Evolutionary conservation across 352 stramenopile genomes (phyloP).

Genomic region (Pythium aquatile): DNA sequence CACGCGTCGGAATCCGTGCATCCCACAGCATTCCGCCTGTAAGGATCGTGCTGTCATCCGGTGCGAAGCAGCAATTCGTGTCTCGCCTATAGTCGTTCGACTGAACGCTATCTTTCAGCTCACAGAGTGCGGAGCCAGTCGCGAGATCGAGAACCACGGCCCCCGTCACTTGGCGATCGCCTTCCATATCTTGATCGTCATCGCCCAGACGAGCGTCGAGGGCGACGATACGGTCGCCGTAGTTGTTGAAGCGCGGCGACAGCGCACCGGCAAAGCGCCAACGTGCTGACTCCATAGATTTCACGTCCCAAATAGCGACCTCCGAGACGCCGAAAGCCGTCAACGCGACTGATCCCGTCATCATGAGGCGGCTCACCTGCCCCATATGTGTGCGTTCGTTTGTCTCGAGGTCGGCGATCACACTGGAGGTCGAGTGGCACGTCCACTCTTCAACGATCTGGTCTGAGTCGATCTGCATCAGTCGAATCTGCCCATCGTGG

Average conservation of each 20-base stretch:
- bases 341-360: slow-evolving; percentile 53
- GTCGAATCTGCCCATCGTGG: slow-evolving; percentile 61
- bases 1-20: slow-evolving; percentile 57
- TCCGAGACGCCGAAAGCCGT: slow-evolving; percentile 52
- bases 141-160: slow-evolving; percentile 70
- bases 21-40: slow-evolving; percentile 86
- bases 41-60: slow-evolving; percentile 67
- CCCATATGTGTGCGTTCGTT: slow-evolving; percentile 65
- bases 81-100: slow-evolving; percentile 75
- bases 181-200: slow-evolving; percentile 35
- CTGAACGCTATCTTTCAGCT: slow-evolving; percentile 59
- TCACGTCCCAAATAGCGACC: slow-evolving; percentile 76
- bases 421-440: slow-evolving; percentile 68
- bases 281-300: slow-evolving; percentile 50
- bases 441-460: slow-evolving; percentile 72
- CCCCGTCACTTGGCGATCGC: slow-evolving; percentile 35
- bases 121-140: slow-evolving; percentile 55
- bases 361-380: slow-evolving; percentile 44
- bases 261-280: slow-evolving; percentile 66
- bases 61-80: slow-evolving; percentile 80
- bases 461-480: slow-evolving; percentile 63
- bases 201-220: slow-evolving; percentile 48
- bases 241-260: slow-evolving; percentile 75
- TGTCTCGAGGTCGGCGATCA: slow-evolving; percentile 64
- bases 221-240: slow-evolving; percentile 68